Base-by-base conservation (phyloP, 768 basidiomycete genomes). In the Hypholoma fasciculare region DNA sequence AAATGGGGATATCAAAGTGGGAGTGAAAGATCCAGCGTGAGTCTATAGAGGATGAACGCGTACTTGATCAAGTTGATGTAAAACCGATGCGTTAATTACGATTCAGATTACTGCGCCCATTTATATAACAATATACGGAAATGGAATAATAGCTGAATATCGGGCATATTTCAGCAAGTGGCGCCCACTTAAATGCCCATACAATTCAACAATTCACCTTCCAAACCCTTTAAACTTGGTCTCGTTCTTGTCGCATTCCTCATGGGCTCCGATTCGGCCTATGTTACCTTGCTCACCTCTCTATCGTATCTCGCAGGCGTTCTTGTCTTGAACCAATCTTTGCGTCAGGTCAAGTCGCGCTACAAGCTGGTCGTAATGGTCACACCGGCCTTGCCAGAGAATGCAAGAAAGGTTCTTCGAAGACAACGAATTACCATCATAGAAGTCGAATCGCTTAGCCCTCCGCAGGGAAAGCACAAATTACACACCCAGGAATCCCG, bases 331-430 rank as follows among this genome's bases (percentile, higher is more conserved):
- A 70, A 85, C 58, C 68, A 85, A 57, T 80, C 83, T 30, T 74
- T 91, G 47, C 75, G 74, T 38, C 58, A 76, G 9, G 82, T 85
- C 27, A 71, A 78, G 14, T 86, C 88, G 14, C 77, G 76, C 57
- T 94, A 92, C 71, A 85, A 89, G 16, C 78, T 95, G 16, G 78
- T 93, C 43, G 89, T 88, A 36, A 90, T 94, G 86, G 81, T 83
- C 38, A 90, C 92, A 0, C 76, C 84, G 4, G 66, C 76, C 1
- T 68, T 94, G 27, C 77, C 86, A 4, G 58, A 76, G 36, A 76
- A 82, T 19, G 81, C 78, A 13, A 78, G 79, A 43, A 73, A 74
- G 19, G 69, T 87, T 46, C 78, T 98, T 34, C 59, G 64, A 23
- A 77, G 75, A 47, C 74, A 78, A 9, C 81, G 80, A 1, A 87